A percentile compares a stretch with the other conserved stretches of the same genome.
Conservation (phyloP, 75 land plant genomes). For the Pinus taeda region DNA sequence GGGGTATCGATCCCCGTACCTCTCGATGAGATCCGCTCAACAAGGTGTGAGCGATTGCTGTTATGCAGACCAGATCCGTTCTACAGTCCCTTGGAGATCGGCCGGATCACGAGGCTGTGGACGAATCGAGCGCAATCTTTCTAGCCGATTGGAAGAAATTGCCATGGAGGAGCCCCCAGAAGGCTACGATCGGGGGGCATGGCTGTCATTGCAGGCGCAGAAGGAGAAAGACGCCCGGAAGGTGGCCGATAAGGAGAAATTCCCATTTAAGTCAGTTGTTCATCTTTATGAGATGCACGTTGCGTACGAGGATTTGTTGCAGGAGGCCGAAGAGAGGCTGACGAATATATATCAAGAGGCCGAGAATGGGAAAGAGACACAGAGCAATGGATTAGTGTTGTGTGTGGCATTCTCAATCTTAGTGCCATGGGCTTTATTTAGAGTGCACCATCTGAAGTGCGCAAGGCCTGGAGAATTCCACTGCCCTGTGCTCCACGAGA, state of each 20-base stretch:
- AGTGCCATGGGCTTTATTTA: too few species aligned
- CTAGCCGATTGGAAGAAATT: slow-evolving; percentile 12
- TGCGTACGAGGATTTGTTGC: slow-evolving; percentile 59
- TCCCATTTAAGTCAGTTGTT: slow-evolving; percentile 39
- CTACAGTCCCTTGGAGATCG: slow-evolving; percentile 28
- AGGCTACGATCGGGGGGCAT: background rate
- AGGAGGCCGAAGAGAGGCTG: slow-evolving; percentile 65
- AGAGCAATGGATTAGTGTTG: too few species aligned
- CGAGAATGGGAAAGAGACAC: slow-evolving; percentile 1
- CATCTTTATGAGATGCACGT: slow-evolving; percentile 79
- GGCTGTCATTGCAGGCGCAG: slow-evolving; percentile 33
- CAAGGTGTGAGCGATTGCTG: too few species aligned
- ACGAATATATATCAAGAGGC: slow-evolving; percentile 37
- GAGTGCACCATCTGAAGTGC: too few species aligned
- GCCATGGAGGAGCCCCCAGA: background rate
- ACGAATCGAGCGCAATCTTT: slow-evolving; percentile 17
- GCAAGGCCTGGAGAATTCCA: too few species aligned
- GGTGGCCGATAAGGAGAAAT: slow-evolving; percentile 51
- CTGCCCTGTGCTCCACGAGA: too few species aligned
- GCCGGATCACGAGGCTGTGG: slow-evolving; percentile 32
- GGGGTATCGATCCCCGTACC: too few species aligned
- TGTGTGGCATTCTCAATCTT: too few species aligned
- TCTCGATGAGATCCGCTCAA: too few species aligned
- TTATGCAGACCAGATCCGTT: slow-evolving; percentile 20
- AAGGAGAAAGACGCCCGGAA: slow-evolving; percentile 40